Evolutionary conservation across 2,329 filamentous ascomycete species (phyloP).

Genomic region (Cladosporium sp.): DNA sequence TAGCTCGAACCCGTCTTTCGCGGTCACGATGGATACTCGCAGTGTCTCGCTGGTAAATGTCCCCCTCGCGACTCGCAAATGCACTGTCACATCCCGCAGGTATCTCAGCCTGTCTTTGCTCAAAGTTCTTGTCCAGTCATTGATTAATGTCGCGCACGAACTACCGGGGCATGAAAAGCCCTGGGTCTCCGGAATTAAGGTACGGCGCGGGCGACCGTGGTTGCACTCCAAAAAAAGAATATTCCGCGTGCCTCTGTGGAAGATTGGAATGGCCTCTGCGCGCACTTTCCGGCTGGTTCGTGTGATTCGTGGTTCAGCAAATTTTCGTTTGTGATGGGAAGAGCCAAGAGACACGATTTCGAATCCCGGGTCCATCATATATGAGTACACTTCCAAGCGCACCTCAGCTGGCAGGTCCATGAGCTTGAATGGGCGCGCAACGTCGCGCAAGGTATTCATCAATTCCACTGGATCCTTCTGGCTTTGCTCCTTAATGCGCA

Average conservation of each 20-base stretch:
- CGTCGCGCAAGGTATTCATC: background rate
- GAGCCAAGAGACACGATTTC: too few species aligned
- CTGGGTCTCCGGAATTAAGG: too few species aligned
- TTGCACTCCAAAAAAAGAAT: too few species aligned
- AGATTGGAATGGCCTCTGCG: background rate
- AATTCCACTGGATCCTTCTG: background rate
- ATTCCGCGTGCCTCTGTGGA: background rate
- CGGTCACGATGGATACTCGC: too few species aligned
- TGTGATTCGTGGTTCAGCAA: background rate
- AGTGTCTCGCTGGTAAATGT: background rate
- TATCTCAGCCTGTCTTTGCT: background rate
- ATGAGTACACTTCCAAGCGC: background rate
- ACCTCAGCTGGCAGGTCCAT: background rate
- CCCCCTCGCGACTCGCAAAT: background rate
- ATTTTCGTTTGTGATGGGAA: background rate
- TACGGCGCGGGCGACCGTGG: too few species aligned
- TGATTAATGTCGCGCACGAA: too few species aligned
- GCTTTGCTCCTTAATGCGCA: background rate
- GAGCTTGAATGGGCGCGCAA: background rate
- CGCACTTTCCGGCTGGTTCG: background rate
- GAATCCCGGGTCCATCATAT: background rate
- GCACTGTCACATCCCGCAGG: background rate
- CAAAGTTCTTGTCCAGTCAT: too few species aligned
- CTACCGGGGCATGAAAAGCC: too few species aligned
- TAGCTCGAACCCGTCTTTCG: background rate